Conservation (phyloP, 2,329 filamentous ascomycete genomes). For the Nemania bipapillata region DNA sequence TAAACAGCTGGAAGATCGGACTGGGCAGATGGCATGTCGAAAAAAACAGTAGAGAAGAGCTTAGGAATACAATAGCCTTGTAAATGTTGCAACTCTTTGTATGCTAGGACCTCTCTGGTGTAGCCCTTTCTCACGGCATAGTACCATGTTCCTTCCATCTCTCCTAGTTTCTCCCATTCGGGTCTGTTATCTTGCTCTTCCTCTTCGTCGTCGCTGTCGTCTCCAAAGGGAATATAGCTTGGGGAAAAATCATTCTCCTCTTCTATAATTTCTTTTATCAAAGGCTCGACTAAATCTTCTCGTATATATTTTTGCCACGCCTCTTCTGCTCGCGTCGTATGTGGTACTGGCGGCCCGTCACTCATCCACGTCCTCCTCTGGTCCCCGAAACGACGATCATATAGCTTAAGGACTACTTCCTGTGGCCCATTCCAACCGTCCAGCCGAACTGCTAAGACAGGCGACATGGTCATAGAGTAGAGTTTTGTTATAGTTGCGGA, state of each 20-base stretch:
- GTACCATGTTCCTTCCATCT: conserved; percentile 6
- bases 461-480: background rate
- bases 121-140: background rate
- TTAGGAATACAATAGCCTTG: conserved; percentile 14
- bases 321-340: background rate
- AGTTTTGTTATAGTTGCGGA: background rate
- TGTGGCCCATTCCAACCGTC: background rate
- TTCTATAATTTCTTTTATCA: background rate
- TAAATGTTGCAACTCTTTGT: conserved; percentile 7
- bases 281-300: background rate
- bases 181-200: background rate
- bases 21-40: conserved; percentile 10
- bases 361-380: background rate
- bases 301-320: background rate
- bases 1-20: background rate
- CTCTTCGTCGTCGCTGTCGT: background rate
- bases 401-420: background rate
- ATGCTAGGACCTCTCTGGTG: conserved; percentile 1
- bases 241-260: too few species aligned
- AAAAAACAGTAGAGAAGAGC: background rate
- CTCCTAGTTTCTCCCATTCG: conserved; percentile 5
- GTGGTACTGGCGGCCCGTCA: background rate
- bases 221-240: too few species aligned
- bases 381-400: background rate
- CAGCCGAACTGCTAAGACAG: background rate